A percentile compares a stretch with the other conserved stretches of the same genome.
phyloP scores from a whole-genome alignment of 306 rosid genomes.

The Urtica urens region DNA sequence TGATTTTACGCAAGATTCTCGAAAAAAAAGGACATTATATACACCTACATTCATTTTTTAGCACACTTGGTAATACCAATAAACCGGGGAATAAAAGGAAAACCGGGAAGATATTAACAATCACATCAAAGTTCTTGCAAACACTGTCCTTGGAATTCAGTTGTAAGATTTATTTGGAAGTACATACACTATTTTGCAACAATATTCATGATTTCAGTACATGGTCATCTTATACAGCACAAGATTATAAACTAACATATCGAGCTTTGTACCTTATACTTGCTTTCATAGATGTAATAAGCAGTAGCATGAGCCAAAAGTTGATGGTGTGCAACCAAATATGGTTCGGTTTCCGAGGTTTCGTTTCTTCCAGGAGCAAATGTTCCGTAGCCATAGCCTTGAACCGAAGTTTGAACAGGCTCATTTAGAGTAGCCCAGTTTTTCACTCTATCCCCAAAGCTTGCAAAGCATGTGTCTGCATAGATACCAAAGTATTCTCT shows the following conservation, averaged over 20 bases:
- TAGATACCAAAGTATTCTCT: conserved; percentile 68
- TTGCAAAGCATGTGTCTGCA: conserved; percentile 80
- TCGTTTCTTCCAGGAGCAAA: conserved; percentile 85
- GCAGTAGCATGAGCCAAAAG: conserved; percentile 87
- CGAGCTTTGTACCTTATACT: conserved; percentile 50
- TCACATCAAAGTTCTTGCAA: no score
- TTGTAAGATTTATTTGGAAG: no score
- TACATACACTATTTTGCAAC: no score
- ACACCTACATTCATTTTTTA: no score
- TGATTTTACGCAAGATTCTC: no score
- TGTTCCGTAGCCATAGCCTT: conserved; percentile 47
- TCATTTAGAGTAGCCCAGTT: conserved; percentile 79
- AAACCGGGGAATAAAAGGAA: no score
- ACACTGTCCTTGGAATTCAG: no score
- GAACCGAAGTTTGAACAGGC: conserved; percentile 80
- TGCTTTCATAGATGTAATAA: conserved; percentile 54
- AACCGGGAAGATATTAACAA: no score
- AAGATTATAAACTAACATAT: background rate
- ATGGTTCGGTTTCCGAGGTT: conserved; percentile 46
- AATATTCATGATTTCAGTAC: no score
- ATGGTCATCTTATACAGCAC: no score
- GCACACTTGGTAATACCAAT: no score
- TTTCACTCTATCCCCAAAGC: conserved; percentile 92
- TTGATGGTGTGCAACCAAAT: conserved; percentile 75
- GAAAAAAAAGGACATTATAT: no score